A percentile compares a stretch with the other conserved stretches of the same genome.
Evolutionary conservation across 129 eudicot genomes (phyloP).

Genomic region (Flaveria brownii): DNA sequence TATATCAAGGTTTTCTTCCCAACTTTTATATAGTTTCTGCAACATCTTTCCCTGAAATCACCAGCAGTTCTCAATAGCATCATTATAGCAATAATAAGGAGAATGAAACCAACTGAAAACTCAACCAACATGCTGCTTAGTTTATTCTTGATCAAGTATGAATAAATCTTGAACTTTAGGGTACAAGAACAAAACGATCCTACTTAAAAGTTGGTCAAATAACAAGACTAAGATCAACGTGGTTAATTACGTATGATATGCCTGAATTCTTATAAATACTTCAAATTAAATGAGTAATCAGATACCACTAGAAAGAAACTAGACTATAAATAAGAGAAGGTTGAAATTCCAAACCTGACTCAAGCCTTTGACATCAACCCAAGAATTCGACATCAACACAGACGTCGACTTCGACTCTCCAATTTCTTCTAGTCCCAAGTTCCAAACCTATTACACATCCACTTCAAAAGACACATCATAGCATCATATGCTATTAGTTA

Average conservation of each 20-base stretch:
- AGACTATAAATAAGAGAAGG: background rate
- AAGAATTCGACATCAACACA: too few relatives aligned
- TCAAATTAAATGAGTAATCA: background rate
- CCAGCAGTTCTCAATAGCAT: conserved; percentile 2
- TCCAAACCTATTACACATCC: too few relatives aligned
- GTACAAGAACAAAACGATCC: background rate
- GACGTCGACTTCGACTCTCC: too few relatives aligned
- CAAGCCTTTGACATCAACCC: too few relatives aligned
- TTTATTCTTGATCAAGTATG: background rate
- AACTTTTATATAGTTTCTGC: conserved; percentile 60
- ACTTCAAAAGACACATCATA: too few relatives aligned
- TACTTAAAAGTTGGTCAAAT: conserved; percentile 13
- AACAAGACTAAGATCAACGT: background rate
- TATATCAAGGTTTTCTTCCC: conserved; percentile 72
- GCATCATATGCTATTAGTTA: too few relatives aligned
- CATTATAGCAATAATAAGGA: background rate
- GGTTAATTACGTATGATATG: background rate
- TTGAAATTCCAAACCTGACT: background rate
- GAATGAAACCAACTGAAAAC: background rate
- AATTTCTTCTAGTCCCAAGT: too few relatives aligned
- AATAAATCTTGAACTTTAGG: background rate
- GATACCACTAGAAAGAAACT: background rate
- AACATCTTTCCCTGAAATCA: conserved; percentile 53
- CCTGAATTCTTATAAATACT: conserved; percentile 9
- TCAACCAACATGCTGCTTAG: background rate